Conservation (phyloP, 2,329 filamentous ascomycete species). For the Metarhizium brunneum region DNA sequence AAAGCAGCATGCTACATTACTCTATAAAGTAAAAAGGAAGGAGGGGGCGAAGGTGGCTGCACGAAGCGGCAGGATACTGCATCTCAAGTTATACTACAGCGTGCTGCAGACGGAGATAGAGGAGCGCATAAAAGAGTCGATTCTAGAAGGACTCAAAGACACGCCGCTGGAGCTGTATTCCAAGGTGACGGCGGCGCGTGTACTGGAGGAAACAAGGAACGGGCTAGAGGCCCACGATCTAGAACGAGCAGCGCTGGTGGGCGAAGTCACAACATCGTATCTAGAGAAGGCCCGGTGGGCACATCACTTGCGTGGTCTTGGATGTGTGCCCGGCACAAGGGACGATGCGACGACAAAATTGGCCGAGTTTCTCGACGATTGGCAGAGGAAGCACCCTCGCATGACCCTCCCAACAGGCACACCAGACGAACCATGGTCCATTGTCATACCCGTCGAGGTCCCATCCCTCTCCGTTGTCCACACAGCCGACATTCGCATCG, state of each 20-base stretch:
- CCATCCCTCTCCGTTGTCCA: constrained; percentile 76
- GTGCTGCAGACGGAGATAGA: constrained; percentile 68
- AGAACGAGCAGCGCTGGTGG: constrained; percentile 46
- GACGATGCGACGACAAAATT: constrained; percentile 21
- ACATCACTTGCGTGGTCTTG: constrained; percentile 40
- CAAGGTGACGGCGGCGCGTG: constrained; percentile 33
- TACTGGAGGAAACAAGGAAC: constrained; percentile 34
- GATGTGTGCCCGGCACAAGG: constrained; percentile 24
- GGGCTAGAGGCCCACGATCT: constrained; percentile 40
- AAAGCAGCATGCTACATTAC: constrained; percentile 69
- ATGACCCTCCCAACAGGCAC: constrained; percentile 17
- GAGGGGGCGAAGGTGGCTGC: constrained; percentile 23
- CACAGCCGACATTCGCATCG: constrained; percentile 59
- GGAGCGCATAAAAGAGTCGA: constrained; percentile 32
- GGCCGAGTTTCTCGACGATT: constrained; percentile 20
- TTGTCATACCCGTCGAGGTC: constrained; percentile 84
- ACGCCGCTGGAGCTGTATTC: constrained; percentile 36
- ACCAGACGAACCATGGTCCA: constrained; percentile 42
- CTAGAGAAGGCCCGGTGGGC: constrained; percentile 38
- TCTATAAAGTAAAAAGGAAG: constrained; percentile 68
- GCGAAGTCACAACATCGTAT: constrained; percentile 39
- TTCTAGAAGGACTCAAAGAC: constrained; percentile 29
- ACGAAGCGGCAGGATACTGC: constrained; percentile 36
- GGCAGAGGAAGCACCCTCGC: constrained; percentile 20
- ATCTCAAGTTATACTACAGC: constrained; percentile 66